phyloP scores from a whole-genome alignment of 2,329 filamentous ascomycete species.

The Botrytis pseudocinerea region DNA sequence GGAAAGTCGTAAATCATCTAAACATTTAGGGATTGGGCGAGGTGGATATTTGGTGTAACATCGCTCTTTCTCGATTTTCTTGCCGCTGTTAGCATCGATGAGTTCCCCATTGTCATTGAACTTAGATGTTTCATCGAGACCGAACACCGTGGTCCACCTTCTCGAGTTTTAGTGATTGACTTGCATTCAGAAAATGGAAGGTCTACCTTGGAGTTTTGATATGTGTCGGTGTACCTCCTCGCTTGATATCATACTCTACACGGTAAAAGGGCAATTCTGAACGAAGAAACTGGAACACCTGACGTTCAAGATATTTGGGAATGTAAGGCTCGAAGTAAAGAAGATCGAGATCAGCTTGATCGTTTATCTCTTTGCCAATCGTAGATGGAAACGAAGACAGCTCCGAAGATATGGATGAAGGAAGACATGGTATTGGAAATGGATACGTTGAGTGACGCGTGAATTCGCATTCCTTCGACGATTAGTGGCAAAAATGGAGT shows the following conservation, averaged over 20 bases:
- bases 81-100: slow-evolving; percentile 47
- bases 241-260: slow-evolving; percentile 71
- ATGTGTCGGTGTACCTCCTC: slow-evolving; percentile 60
- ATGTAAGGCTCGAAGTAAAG: slow-evolving; percentile 76
- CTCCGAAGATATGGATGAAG: slow-evolving; percentile 44
- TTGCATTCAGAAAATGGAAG: slow-evolving; percentile 24
- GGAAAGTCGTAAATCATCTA: slow-evolving; percentile 61
- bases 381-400: slow-evolving; percentile 51
- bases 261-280: slow-evolving; percentile 73
- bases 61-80: slow-evolving; percentile 51
- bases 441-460: slow-evolving; percentile 51
- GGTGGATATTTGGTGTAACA: slow-evolving; percentile 58
- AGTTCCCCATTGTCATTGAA: slow-evolving; percentile 52
- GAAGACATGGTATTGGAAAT: slow-evolving; percentile 51
- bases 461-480: slow-evolving; percentile 27
- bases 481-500: not conserved
- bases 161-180: slow-evolving; percentile 47
- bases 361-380: slow-evolving; percentile 57
- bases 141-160: slow-evolving; percentile 61
- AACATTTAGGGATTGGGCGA: slow-evolving; percentile 69
- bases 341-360: slow-evolving; percentile 70
- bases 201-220: slow-evolving; percentile 56
- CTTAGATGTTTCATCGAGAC: slow-evolving; percentile 60
- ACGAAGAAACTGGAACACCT: slow-evolving; percentile 70
- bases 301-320: slow-evolving; percentile 53